Evolutionary conservation across 2,329 filamentous ascomycete species (phyloP).

Genomic region (Botryotinia narcissicola): DNA sequence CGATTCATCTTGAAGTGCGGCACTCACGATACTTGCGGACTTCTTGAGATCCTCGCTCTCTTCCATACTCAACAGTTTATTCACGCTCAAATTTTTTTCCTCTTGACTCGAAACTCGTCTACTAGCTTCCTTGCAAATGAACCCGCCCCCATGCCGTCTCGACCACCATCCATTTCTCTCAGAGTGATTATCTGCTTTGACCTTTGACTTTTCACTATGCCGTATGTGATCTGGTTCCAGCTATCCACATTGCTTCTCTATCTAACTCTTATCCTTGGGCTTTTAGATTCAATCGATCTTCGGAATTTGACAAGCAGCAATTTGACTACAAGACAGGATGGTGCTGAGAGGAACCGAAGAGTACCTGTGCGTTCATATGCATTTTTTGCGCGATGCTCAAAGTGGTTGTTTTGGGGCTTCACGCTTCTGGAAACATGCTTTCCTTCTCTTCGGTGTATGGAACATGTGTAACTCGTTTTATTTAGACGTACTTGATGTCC

Average conservation of each 20-base stretch:
- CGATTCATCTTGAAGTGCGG: neutral
- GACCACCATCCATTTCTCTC: neutral
- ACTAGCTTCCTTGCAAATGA: neutral
- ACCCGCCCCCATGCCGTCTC: neutral
- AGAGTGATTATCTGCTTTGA: neutral
- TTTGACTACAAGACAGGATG: neutral
- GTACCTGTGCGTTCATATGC: neutral
- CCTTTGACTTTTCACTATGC: neutral
- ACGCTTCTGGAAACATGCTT: neutral
- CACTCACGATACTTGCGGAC: neutral
- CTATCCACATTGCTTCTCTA: neutral
- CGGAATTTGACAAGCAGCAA: neutral
- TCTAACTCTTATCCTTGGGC: neutral
- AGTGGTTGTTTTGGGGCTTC: neutral
- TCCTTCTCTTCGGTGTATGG: neutral
- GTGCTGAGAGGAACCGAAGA: neutral
- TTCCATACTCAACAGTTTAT: neutral
- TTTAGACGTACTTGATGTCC: neutral
- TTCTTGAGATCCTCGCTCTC: neutral
- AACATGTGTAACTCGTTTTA: neutral
- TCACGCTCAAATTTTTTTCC: neutral
- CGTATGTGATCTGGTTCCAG: neutral
- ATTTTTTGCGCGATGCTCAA: neutral
- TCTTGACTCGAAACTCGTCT: neutral
- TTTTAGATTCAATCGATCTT: neutral